Evolutionary conservation across 768 basidiomycete genomes (phyloP), one percentile per base, ranked within the genome.

Genomic region (Mycena kentingensis): DNA sequence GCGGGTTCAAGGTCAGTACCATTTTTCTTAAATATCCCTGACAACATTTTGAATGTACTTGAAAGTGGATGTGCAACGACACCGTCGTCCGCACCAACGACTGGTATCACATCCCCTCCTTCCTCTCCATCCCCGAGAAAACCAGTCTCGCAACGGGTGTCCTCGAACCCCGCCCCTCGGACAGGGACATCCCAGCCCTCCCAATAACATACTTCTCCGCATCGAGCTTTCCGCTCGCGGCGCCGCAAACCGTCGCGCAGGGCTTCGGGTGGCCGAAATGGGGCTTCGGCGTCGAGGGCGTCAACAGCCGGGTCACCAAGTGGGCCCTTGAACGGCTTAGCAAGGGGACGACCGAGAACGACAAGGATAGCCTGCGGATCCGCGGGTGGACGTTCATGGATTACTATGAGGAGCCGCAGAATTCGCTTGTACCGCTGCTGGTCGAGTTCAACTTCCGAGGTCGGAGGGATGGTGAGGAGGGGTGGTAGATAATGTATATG

Each of bases 51-150:
- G n/a, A n/a, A n/a, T n/a, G n/a, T n/a, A n/a, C n/a, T n/a, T n/a
- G n/a, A n/a, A n/a, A 79, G 36, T 94, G 93, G 92, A 76, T 82
- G 62, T 83, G 87, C 61, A 83, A 84, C 56, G 76, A 79, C 22
- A 86, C 85, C 0, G 66, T 78, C 18, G 83, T 95, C 10, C 79
- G 82, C 46, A 89, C 80, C 8, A 90, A 95, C 46, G 94, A 96
- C 66, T 97, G 94, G 94, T 94, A 95, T 65, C 74, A 73, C 35
- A 85, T 97, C 37, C 79, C 83, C 2, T 85, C 88, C 0, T 89
- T 95, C 67, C 72, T 92, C 10, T 77, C 82, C 34, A 93, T 95
- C 49, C 83, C 91, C 0, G 93, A 96, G 72, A 98, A 97, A 68
- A 75, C 83, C 21, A 60, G 73, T 22, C 74, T 81, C 11, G 76